These are phyloP conservation scores for Lasiodiplodia citricola DNA, from an alignment of 2,329 filamentous ascomycete species.

Conservation along the genomic window DNA sequence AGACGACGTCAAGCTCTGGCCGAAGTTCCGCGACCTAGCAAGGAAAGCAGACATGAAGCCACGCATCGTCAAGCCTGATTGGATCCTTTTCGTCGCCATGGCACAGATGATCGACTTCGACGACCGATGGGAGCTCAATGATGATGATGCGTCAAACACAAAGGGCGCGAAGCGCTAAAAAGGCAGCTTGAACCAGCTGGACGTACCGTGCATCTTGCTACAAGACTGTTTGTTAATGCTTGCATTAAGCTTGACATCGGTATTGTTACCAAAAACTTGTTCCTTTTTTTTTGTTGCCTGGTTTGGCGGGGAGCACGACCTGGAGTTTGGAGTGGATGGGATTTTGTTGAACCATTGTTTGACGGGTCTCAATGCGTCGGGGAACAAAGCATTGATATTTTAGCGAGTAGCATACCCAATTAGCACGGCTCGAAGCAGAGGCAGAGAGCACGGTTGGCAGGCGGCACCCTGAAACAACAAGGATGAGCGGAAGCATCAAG, in stretches of 20 bases:
- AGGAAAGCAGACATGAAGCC: slow-evolving; percentile 78
- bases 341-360: neutral
- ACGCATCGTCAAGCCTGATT: slow-evolving; percentile 82
- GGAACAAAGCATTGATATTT: neutral
- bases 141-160: neutral
- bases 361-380: neutral
- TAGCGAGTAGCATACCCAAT: slow-evolving; percentile 5
- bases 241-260: neutral
- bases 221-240: neutral
- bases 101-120: slow-evolving; percentile 68
- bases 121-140: slow-evolving; percentile 19
- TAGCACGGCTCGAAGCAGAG: neutral
- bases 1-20: slow-evolving; percentile 77
- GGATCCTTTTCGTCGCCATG: slow-evolving; percentile 90
- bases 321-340: neutral
- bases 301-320: neutral
- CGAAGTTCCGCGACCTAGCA: slow-evolving; percentile 79
- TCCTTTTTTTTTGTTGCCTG: neutral
- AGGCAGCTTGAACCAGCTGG: neutral
- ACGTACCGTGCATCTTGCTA: neutral
- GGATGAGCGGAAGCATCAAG: neutral
- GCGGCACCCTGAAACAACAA: slow-evolving; percentile 4
- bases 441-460: neutral
- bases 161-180: slow-evolving; percentile 11
- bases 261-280: neutral